Evolutionary conservation across 805 yeast genomes (phyloP).

Genomic region (Aciculoconidium aculeatum): DNA sequence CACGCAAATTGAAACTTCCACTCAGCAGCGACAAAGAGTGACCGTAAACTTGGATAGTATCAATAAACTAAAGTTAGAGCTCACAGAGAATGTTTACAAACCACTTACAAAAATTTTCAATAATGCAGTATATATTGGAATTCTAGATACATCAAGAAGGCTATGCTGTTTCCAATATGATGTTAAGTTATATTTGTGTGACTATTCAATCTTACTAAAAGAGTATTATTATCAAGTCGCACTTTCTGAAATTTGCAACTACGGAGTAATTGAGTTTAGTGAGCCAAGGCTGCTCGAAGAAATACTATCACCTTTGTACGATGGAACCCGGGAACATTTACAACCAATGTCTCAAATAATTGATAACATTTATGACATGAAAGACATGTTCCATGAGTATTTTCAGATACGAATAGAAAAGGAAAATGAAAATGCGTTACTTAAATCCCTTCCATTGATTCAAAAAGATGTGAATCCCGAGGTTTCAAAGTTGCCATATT

Average conservation of each 20-base stretch:
- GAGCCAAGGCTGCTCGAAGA: constrained; percentile 21
- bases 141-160: constrained; percentile 66
- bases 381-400: constrained; percentile 77
- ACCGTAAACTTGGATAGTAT: constrained; percentile 55
- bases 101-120: constrained; percentile 63
- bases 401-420: constrained; percentile 42
- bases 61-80: constrained; percentile 44
- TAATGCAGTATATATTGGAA: constrained; percentile 70
- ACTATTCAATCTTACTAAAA: constrained; percentile 62
- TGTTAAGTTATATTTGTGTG: constrained; percentile 69
- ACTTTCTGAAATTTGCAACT: constrained; percentile 72
- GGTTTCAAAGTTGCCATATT: constrained; percentile 56
- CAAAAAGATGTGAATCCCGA: constrained; percentile 60
- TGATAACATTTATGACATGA: constrained; percentile 38
- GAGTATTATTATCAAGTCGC: constrained; percentile 81
- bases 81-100: constrained; percentile 41
- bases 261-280: constrained; percentile 43
- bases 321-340: constrained; percentile 8
- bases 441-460: constrained; percentile 62
- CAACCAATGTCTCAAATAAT: constrained; percentile 9
- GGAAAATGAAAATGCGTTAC: constrained; percentile 22
- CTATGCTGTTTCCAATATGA: constrained; percentile 83
- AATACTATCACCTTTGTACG: constrained; percentile 34
- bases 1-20: not conserved
- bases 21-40: constrained; percentile 12